Evolutionary conservation across 2,329 filamentous ascomycete species (phyloP), one percentile per base, ranked within the genome.

Genomic region (Camptophora hylomeconis): DNA sequence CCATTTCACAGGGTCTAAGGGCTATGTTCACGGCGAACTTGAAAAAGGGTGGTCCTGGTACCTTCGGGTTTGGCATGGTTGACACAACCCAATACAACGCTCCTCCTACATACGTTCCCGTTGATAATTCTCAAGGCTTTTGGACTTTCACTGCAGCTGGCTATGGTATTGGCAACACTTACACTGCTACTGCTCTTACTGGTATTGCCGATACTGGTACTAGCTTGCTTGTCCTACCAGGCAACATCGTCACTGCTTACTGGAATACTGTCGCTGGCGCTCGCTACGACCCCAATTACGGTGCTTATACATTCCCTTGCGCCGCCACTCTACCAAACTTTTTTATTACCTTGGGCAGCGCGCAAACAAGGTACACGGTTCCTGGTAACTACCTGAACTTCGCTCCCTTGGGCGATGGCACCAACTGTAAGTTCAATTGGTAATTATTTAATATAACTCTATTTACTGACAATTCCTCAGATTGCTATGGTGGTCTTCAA

Each of bases 321-420:
- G 41, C 46, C 43, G 36, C 65, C 26, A 42, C 86, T 64, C 93
- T 93, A 39, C 79, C 81, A 42, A 98, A 56, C 61, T 98, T 98
- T 69, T 94, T 95, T 50, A 81, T 75, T 32, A 98, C 89, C 13
- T 95, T 80, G 33, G 84, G 82, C 32, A 98, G 63, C 2, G 89
- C 89, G 32, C 92, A 53, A 15, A 65, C 65, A 40, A n/a, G n/a
- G n/a, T n/a, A n/a, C n/a, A 57, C 57, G 13, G 53, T 72, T n/a
- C 64, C 68, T 3, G 69, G 67, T 17, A 49, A 52, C 25, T 60
- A 64, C 49, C 61, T 74, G 53, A 72, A 71, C 51, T 41, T 30
- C 30, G 39, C 44, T 6, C 45, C 45, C 5, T 30, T 34, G 9
- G 23, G 27, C 17, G 26, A 26, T 9, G 33, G 25, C n/a, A 36